These are phyloP conservation scores for Lachnellula suecica DNA, from an alignment of 2,329 filamentous ascomycete species.

Conservation along the genomic window DNA sequence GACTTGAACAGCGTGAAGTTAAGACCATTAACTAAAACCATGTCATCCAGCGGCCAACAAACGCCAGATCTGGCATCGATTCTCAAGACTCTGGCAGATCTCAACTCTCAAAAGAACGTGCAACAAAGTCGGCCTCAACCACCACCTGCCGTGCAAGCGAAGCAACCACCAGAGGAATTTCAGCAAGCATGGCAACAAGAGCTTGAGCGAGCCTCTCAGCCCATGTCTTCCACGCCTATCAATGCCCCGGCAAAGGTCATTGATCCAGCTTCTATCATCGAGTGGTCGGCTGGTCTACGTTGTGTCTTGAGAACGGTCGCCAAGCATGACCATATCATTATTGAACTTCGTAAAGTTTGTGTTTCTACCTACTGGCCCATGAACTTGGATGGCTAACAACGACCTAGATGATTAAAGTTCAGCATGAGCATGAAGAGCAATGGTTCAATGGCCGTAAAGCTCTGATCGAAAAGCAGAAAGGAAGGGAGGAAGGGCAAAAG, in stretches of 20 bases:
- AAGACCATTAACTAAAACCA: conserved; percentile 6
- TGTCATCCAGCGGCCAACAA: conserved; percentile 25
- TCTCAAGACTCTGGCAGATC: conserved; percentile 29
- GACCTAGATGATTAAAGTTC: conserved; percentile 57
- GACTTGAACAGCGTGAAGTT: not conserved
- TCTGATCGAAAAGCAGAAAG: conserved; percentile 49
- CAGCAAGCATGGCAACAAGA: conserved; percentile 10
- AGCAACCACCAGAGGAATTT: conserved; percentile 1
- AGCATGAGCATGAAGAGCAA: conserved; percentile 60
- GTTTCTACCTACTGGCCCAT: not conserved
- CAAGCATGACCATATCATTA: conserved; percentile 42
- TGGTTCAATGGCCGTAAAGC: conserved; percentile 56
- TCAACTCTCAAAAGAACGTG: conserved; percentile 25
- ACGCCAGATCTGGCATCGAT: conserved; percentile 34
- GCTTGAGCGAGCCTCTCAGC: conserved; percentile 6
- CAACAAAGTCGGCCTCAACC: conserved; percentile 8
- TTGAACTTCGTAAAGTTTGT: conserved; percentile 38
- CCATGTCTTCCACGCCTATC: not conserved
- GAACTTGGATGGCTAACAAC: conserved; percentile 5
- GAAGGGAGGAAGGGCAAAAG: conserved; percentile 50
- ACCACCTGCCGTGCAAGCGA: conserved; percentile 17
- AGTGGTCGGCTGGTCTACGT: conserved; percentile 49
- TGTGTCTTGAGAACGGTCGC: conserved; percentile 49
- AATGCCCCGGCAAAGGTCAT: conserved; percentile 17
- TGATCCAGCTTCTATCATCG: conserved; percentile 47